These are phyloP conservation scores for Thelephora aurantiotincta DNA, from an alignment of 768 basidiomycete species.

Conservation along the genomic window DNA sequence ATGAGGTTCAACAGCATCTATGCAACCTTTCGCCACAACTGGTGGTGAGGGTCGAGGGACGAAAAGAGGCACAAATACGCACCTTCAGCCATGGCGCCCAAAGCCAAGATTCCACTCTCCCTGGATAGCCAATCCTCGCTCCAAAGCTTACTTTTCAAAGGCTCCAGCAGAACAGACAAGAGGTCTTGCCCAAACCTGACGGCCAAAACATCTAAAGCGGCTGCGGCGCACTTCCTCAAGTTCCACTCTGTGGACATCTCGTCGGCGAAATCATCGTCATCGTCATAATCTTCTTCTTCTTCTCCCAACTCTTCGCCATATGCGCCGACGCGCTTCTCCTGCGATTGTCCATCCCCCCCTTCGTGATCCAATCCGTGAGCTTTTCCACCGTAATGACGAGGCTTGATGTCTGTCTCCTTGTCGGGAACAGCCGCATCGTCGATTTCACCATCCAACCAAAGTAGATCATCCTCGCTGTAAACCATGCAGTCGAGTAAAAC, in stretches of 20 bases:
- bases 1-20: slow-evolving; percentile 90
- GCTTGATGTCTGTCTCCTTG: slow-evolving; percentile 92
- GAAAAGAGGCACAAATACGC: slow-evolving; percentile 11
- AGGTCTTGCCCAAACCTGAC: slow-evolving; percentile 87
- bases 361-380: slow-evolving; percentile 78
- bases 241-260: slow-evolving; percentile 99
- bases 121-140: slow-evolving; percentile 84
- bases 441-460: slow-evolving; percentile 85
- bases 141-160: slow-evolving; percentile 90
- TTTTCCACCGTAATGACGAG: slow-evolving; percentile 80
- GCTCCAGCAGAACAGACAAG: slow-evolving; percentile 75
- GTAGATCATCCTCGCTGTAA: slow-evolving; percentile 90
- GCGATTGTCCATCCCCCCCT: slow-evolving; percentile 21
- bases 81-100: slow-evolving; percentile 99
- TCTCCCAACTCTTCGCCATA: slow-evolving; percentile 76
- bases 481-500: slow-evolving; percentile 96
- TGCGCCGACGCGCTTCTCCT: slow-evolving; percentile 29
- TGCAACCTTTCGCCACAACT: slow-evolving; percentile 53
- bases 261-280: slow-evolving; percentile 89
- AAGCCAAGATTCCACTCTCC: slow-evolving; percentile 89
- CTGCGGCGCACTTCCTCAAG: slow-evolving; percentile 93
- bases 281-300: slow-evolving; percentile 70
- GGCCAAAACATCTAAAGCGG: slow-evolving; percentile 91
- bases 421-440: slow-evolving; percentile 87
- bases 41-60: neutral